Evolutionary conservation across 345 rosid species (phyloP), one percentile per base, ranked within the genome.

Genomic region (Linum usitatissimum): DNA sequence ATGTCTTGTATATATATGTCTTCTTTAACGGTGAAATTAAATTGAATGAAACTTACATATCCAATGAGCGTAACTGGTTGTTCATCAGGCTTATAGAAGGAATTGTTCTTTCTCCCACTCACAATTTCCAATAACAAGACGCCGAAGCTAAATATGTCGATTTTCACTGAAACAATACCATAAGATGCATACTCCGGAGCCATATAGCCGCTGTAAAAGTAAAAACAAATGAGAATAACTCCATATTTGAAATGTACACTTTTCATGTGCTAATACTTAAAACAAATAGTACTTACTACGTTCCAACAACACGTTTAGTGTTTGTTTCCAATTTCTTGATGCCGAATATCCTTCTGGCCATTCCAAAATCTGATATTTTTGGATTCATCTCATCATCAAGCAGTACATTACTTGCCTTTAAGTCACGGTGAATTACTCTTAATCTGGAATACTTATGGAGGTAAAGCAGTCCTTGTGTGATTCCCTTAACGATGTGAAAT

Each of bases 91-190:
- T 18, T 49, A 59, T 64, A 54, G 60, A 20, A 58, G 14, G 60
- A 18, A 34, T 60, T 64, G 59, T 71, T 65, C 60, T 62, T 71
- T 56, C 39, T 66, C 20, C 75, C 31, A 10, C 65, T 60, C 30
- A 64, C 57, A 30, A 70, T 54, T 40, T 70, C 69, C 0, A 65
- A n/a, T 15, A 65, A 9, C 10, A 70, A 23, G 39, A 70, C 68
- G 23, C 73, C 73, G 18, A 64, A 64, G 62, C 73, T 65, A 10
- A 10, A 70, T 3, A 65, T 65, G 31, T 65, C 66, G 0, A 61
- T 14, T 59, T 70, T 70, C 6, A 42, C 15, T 1, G 73, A 70
- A 8, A 65, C 55, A 30, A 64, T 9, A 14, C 69, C 69, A 6
- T 30, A n/a, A 19, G 59, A 20, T 0, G 53, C 69, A 30, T 70